Evolutionary conservation across 2,329 filamentous ascomycete species (phyloP), one percentile per base, ranked within the genome.

Genomic region (Epicoccum sorghinum): DNA sequence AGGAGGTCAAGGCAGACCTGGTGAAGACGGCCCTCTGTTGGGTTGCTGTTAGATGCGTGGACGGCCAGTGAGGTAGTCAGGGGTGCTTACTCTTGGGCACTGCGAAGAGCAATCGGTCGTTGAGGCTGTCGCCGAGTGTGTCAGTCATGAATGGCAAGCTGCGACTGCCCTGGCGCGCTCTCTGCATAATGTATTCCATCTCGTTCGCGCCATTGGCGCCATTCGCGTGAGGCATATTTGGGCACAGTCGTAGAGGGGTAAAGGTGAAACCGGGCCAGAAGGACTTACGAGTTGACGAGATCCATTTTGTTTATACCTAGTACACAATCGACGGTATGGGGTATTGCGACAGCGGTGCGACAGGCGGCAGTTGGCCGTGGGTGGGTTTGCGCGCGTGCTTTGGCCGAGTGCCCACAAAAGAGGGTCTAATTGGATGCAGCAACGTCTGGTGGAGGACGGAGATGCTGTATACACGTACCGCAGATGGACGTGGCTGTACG

Each of bases 51-150:
- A 33, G 14, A 23, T 18, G 29, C n/a, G n/a, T 22, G 25, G 23
- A 35, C 4, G n/a, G 25, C 32, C 10, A 33, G 22, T 33, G 2
- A 9, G 29, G n/a, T 1, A 18, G 8, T 7, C 27, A 3, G 22
- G 33, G 27, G 45, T 50, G 86, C 90, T 81, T 80, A 93, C 91
- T 99, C 81, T 99, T 99, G 57, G 95, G 95, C n/a, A 99, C 91
- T 58, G 95, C 95, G 74, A 99, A 97, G 59, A 98, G 85, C 52
- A 98, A 84, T 63, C 95, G 89, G 72, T 93, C 93, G 82, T 95
- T 91, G 73, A 97, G 84, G 80, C 92, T 96, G 63, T 69, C 64
- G n/a, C 65, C 67, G 51, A 72, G 50, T 18, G 67, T 52, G 72
- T 76, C 69, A 75, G 73, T 77, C 63, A 77, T 60, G 62, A 66